Evolutionary conservation across 1,284 basidiomycete genomes (phyloP), one percentile per base, ranked within the genome.

Genomic region (Amylostereum chailletii): DNA sequence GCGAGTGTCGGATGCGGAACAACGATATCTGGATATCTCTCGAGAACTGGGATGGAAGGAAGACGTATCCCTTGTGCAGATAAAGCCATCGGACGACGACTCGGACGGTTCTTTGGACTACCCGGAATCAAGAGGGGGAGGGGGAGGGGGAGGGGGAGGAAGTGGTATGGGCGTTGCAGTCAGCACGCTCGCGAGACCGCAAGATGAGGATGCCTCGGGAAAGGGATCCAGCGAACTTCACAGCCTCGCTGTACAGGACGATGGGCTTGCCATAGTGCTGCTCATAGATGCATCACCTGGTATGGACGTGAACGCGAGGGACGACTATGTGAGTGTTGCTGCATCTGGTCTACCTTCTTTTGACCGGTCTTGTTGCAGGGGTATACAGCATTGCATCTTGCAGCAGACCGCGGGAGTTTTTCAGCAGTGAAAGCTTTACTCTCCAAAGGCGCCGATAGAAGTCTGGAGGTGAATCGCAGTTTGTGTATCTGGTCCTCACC

Each of bases 351-450:
- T 19, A 19, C 19, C 19, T 19, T 1, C 19, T 19, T 19, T 19
- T 42, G 36, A 39, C 29, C 47, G 49, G 51, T 34, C 43, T 30
- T 32, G 49, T 45, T 55, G 2, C 61, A 94, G 89, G 91, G 88
- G 34, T 93, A 89, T 62, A 88, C 91, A 0, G 75, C 91, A 9
- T 64, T 95, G 29, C 92, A 95, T 59, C 73, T 94, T 0, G 91
- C 92, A 1, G 80, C 81, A 19, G 92, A 95, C 61, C 72, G 92
- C 62, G 92, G 91, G 0, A 75, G 82, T 56, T 48, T 70, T 3
- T 68, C 70, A 0, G 67, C 77, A 0, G 86, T 87, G 3, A 65
- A 74, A 55, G 50, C 81, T 2, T 65, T 95, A 31, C 62, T 94
- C n/a, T 58, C 67, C 7, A 70, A 71, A 40, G 89, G 89, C 0